Evolutionary conservation across 2,329 filamentous ascomycete genomes (phyloP).

Genomic region (Cladosporium colombiae): DNA sequence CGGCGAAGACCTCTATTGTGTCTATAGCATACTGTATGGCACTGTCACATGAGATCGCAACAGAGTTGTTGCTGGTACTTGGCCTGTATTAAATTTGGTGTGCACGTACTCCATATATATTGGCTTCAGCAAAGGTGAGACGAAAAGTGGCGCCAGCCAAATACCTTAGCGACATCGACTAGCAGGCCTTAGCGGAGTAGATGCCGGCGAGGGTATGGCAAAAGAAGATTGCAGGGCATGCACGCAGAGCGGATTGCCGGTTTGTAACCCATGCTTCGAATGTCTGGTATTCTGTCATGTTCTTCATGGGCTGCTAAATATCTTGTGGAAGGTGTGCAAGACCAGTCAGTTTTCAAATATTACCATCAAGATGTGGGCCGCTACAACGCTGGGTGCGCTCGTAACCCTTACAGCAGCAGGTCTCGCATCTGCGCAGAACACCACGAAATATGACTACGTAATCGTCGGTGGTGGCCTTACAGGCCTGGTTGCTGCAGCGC

Average conservation of each 20-base stretch:
- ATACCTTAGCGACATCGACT: neutral
- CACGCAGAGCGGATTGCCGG: neutral
- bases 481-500: constrained; percentile 35
- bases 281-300: neutral
- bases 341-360: neutral
- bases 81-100: neutral
- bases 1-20: neutral
- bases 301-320: neutral
- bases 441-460: constrained; percentile 32
- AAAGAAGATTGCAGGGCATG: neutral
- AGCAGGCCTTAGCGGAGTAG: neutral
- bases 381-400: neutral
- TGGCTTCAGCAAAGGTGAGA: neutral
- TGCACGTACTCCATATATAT: neutral
- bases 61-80: neutral
- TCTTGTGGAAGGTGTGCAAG: neutral
- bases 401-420: neutral
- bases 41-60: neutral
- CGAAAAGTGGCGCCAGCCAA: neutral
- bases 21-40: neutral
- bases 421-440: neutral
- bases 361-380: neutral
- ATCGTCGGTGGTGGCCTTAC: constrained; percentile 36
- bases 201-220: neutral
- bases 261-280: neutral